phyloP scores from a whole-genome alignment of 495 filamentous ascomycete species.

The Lepraria neglecta region DNA sequence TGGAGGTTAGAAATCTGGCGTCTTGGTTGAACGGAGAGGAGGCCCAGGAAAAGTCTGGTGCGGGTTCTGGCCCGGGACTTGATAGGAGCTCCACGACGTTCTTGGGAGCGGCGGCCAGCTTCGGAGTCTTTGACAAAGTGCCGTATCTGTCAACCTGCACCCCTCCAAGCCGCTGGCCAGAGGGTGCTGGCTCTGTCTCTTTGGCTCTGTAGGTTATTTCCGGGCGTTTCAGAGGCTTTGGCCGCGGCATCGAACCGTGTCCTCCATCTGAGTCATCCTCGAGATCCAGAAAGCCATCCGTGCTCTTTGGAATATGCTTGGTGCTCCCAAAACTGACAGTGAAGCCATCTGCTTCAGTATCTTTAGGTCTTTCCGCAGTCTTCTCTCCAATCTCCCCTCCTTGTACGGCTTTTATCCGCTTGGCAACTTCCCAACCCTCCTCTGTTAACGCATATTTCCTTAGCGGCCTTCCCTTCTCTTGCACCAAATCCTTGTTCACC shows the following conservation, averaged over 20 bases:
- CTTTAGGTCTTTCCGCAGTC: neutral
- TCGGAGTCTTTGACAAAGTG: constrained; percentile 14
- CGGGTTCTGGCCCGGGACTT: constrained; percentile 21
- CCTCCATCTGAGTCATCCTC: constrained; percentile 3
- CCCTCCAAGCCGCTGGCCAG: constrained; percentile 20
- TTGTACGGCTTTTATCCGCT: constrained; percentile 48
- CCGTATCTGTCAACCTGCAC: constrained; percentile 22
- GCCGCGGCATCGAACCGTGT: neutral
- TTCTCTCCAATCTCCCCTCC: neutral
- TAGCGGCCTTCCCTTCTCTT: constrained; percentile 61
- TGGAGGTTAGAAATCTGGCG: constrained; percentile 1
- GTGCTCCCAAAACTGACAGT: neutral
- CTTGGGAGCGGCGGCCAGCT: neutral
- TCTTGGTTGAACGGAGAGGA: constrained; percentile 9
- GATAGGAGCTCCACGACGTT: constrained; percentile 24
- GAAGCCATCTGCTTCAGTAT: neutral
- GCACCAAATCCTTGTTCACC: constrained; percentile 66
- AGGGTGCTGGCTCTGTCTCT: neutral
- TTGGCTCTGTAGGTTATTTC: neutral
- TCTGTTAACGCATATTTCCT: constrained; percentile 67
- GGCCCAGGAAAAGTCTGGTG: constrained; percentile 5
- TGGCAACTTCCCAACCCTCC: constrained; percentile 73
- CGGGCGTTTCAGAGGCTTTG: neutral
- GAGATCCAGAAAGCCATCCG: constrained; percentile 4
- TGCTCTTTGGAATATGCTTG: neutral